These are phyloP conservation scores for Apiotrichum gamsii DNA, from an alignment of 1,284 basidiomycete species.

Conservation along the genomic window DNA sequence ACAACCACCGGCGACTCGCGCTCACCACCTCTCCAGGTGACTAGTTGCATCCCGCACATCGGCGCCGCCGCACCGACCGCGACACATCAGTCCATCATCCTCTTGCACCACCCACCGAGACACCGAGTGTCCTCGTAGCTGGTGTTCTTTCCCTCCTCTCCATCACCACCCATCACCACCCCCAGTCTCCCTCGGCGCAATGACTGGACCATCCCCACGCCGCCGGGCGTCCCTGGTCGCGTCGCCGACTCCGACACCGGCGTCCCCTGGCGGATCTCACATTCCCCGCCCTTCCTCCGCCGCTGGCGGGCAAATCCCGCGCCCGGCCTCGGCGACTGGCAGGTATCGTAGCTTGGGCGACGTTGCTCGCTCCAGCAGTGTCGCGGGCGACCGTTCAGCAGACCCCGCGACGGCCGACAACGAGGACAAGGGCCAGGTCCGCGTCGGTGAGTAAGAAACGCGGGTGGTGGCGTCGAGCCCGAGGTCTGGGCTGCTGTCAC, in stretches of 20 bases:
- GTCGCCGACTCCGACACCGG: constrained; percentile 24
- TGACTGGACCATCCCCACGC: constrained; percentile 7
- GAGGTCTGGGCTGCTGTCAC: background rate
- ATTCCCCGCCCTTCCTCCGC: constrained; percentile 30
- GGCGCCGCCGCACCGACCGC: no score
- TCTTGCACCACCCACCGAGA: no score
- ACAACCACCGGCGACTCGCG: no score
- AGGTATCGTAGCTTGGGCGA: background rate
- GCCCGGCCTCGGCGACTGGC: background rate
- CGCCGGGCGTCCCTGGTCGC: constrained; percentile 19
- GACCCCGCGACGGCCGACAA: constrained; percentile 6
- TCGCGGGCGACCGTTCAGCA: background rate
- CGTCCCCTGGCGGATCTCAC: constrained; percentile 13
- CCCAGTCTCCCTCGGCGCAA: constrained; percentile 3
- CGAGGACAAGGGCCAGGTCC: constrained; percentile 33
- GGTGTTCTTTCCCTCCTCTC: background rate
- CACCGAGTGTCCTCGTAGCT: no score
- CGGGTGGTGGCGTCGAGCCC: background rate
- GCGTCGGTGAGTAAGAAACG: constrained; percentile 35
- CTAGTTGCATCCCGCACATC: no score
- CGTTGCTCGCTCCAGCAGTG: background rate
- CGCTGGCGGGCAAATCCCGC: constrained; percentile 16
- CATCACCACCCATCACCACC: background rate
- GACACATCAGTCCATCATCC: no score
- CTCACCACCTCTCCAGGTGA: no score